These are phyloP conservation scores for Alternaria incomplexa DNA, from an alignment of 2,329 filamentous ascomycete species.

Conservation along the genomic window DNA sequence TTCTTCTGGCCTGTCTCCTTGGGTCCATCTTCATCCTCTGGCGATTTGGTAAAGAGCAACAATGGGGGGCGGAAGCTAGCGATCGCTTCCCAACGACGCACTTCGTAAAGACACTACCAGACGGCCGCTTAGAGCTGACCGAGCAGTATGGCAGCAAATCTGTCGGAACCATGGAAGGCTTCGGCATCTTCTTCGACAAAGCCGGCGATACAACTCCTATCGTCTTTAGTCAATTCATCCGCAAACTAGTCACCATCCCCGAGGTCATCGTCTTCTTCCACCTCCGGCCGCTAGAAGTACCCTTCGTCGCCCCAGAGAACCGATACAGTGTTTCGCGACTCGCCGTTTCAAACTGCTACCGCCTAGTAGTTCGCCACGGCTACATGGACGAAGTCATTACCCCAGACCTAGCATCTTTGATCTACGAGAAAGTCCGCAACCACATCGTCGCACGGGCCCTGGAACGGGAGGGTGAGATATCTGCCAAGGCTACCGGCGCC, in stretches of 20 bases:
- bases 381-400: conserved; percentile 75
- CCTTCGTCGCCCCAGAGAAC: conserved; percentile 52
- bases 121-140: conserved; percentile 48
- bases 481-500: conserved; percentile 6
- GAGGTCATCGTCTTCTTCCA: conserved; percentile 78
- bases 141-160: conserved; percentile 45
- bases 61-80: conserved; percentile 73
- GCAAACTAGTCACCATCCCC: conserved; percentile 71
- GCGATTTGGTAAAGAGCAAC: conserved; percentile 79
- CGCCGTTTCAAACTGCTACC: conserved; percentile 68
- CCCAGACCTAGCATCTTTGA: conserved; percentile 61
- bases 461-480: conserved; percentile 33
- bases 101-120: conserved; percentile 46
- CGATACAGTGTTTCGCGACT: conserved; percentile 56
- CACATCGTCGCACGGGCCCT: conserved; percentile 39
- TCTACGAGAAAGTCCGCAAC: conserved; percentile 64
- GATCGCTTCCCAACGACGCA: conserved; percentile 60
- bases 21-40: conserved; percentile 73
- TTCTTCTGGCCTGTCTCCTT: conserved; percentile 68
- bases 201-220: conserved; percentile 68
- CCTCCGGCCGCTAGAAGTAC: conserved; percentile 67
- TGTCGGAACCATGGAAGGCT: conserved; percentile 55
- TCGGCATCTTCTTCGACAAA: conserved; percentile 83
- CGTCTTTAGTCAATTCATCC: conserved; percentile 75
- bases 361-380: conserved; percentile 72